A percentile compares a stretch with the other conserved stretches of the same genome.
These are phyloP conservation scores for Onygena corvina DNA, from an alignment of 2,329 filamentous ascomycete genomes.

Conservation along the genomic window DNA sequence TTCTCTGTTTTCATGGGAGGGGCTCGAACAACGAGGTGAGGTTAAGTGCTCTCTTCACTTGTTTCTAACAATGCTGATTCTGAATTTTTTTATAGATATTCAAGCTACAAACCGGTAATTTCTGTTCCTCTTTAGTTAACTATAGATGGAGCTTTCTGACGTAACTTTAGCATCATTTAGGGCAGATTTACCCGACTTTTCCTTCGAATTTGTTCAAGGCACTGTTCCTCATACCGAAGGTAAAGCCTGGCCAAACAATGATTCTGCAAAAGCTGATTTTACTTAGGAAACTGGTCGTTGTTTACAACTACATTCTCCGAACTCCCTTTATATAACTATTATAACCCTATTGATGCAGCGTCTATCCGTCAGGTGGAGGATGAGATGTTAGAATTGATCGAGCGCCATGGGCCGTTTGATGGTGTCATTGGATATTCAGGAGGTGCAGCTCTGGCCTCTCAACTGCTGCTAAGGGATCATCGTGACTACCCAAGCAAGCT, in stretches of 20 bases:
- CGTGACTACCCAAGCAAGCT: slow-evolving; percentile 15
- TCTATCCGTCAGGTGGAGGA: slow-evolving; percentile 6
- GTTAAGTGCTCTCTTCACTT: background rate
- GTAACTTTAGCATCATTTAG: slow-evolving; percentile 9
- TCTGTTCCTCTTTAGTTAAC: background rate
- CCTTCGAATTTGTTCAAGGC: slow-evolving; percentile 11
- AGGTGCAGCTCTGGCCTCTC: slow-evolving; percentile 12
- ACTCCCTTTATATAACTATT: slow-evolving; percentile 13
- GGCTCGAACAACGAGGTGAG: slow-evolving; percentile 13
- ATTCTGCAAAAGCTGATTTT: background rate
- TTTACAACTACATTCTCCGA: slow-evolving; percentile 13
- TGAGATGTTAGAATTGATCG: background rate
- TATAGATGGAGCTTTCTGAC: background rate
- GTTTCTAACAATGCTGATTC: background rate
- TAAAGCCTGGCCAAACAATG: background rate
- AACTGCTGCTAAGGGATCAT: slow-evolving; percentile 12
- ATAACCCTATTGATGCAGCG: slow-evolving; percentile 9
- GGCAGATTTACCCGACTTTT: slow-evolving; percentile 10
- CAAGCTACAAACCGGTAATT: slow-evolving; percentile 11
- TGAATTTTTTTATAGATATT: slow-evolving; percentile 9
- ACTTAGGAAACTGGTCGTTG: slow-evolving; percentile 9
- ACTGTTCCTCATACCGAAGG: slow-evolving; percentile 13
- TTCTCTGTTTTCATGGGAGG: slow-evolving; percentile 13
- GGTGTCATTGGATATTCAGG: slow-evolving; percentile 13
- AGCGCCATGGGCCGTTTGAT: slow-evolving; percentile 13